These are phyloP conservation scores for Dysphania ambrosioides DNA, from an alignment of 148 eudicot species.

Conservation along the genomic window DNA sequence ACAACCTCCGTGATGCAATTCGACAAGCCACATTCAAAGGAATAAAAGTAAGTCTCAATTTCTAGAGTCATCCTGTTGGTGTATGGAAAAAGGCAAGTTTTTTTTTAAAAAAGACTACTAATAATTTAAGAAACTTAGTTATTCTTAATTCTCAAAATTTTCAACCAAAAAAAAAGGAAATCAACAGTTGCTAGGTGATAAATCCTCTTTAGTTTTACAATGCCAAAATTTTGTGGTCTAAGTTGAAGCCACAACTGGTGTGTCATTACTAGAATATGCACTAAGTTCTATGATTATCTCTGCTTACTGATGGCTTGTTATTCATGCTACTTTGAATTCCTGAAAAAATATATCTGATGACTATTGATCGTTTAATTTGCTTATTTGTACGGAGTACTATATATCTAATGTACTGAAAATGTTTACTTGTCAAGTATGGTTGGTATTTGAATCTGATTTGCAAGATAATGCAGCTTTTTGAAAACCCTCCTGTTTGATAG, in stretches of 20 bases:
- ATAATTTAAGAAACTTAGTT: too few species aligned
- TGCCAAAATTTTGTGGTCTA: not conserved
- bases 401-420: not conserved
- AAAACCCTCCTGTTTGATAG: constrained; percentile 36
- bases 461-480: not conserved
- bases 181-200: too few species aligned
- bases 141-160: too few species aligned
- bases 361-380: too few species aligned
- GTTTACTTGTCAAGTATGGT: not conserved
- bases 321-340: too few species aligned
- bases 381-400: too few species aligned
- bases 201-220: not conserved
- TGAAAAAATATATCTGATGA: too few species aligned
- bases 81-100: too few species aligned
- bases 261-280: not conserved
- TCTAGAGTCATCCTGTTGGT: not conserved
- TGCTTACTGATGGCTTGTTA: not conserved
- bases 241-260: not conserved
- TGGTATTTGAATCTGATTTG: not conserved
- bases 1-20: constrained; percentile 72
- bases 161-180: too few species aligned
- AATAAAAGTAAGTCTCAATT: constrained; percentile 64
- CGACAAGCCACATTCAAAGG: constrained; percentile 72
- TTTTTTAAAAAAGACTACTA: too few species aligned
- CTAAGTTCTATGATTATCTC: not conserved